Conservation (phyloP, 441 rosid genomes). For the Brassica balearica region DNA sequence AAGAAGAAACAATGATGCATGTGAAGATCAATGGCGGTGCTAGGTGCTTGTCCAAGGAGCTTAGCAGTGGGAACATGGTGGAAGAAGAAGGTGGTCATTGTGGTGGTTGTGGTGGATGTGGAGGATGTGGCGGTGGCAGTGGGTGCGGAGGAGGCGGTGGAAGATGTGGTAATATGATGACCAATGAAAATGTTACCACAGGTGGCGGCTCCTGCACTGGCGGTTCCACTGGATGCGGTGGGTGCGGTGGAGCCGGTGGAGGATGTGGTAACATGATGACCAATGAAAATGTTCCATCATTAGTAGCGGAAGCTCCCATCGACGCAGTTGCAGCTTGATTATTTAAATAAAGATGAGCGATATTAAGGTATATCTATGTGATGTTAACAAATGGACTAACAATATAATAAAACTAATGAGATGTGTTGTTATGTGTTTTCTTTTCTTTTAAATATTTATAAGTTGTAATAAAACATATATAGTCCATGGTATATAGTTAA, state of each 20-base stretch:
- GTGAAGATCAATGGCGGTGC: conserved; percentile 30
- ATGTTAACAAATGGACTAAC: background rate
- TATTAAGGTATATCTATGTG: background rate
- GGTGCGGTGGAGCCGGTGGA: conserved; percentile 39
- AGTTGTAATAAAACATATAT: background rate
- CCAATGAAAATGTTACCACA: conserved; percentile 33
- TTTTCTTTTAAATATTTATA: background rate
- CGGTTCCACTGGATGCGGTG: conserved; percentile 47
- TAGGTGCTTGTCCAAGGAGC: conserved; percentile 32
- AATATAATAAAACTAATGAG: conserved; percentile 6
- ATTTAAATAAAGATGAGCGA: background rate
- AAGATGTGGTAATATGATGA: conserved; percentile 44
- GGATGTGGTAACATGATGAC: conserved; percentile 36
- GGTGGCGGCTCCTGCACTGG: conserved; percentile 45
- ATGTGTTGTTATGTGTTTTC: background rate
- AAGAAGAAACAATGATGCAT: conserved; percentile 36
- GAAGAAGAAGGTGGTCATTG: conserved; percentile 44
- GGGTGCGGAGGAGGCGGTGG: conserved; percentile 32
- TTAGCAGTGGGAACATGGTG: conserved; percentile 27
- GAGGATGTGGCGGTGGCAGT: conserved; percentile 33
- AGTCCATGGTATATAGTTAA: background rate
- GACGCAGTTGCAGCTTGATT: conserved; percentile 36
- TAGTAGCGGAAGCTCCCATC: background rate
- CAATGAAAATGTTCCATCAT: conserved; percentile 14
- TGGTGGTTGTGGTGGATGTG: conserved; percentile 43